Evolutionary conservation across 1,139 yeast species (phyloP).

Genomic region (Sugiyamaella novakii): DNA sequence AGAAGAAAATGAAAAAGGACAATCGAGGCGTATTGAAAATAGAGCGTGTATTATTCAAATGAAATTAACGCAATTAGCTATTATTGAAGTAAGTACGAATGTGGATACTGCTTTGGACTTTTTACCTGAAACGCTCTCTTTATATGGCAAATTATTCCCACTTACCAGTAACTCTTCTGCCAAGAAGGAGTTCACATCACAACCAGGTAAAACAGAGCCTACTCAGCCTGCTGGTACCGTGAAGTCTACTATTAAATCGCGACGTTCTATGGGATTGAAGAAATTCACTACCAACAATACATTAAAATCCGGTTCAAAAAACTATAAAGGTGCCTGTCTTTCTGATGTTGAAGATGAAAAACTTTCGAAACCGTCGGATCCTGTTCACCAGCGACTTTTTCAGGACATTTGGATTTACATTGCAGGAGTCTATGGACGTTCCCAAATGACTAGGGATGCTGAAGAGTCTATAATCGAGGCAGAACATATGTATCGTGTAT

Average conservation of each 20-base stretch:
- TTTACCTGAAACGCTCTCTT: conserved; percentile 64
- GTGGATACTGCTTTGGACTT: conserved; percentile 62
- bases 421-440: conserved; percentile 62
- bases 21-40: conserved; percentile 37
- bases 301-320: neutral
- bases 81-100: conserved; percentile 67
- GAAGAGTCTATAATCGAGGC: conserved; percentile 77
- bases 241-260: conserved; percentile 1
- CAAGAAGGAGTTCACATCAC: neutral
- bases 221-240: neutral
- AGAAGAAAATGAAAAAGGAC: conserved; percentile 17
- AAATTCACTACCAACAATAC: conserved; percentile 2
- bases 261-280: conserved; percentile 8
- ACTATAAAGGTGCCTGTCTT: neutral
- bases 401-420: conserved; percentile 78
- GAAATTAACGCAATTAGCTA: conserved; percentile 73
- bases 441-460: conserved; percentile 60
- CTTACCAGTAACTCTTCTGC: neutral
- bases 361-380: conserved; percentile 15
- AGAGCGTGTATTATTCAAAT: conserved; percentile 66
- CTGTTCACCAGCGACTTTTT: conserved; percentile 44
- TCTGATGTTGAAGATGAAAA: conserved; percentile 14
- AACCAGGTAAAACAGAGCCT: neutral
- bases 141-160: conserved; percentile 58
- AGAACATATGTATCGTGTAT: conserved; percentile 54